Base-by-base conservation (phyloP, 2,329 filamentous ascomycete species). In the Penicillium freii region DNA sequence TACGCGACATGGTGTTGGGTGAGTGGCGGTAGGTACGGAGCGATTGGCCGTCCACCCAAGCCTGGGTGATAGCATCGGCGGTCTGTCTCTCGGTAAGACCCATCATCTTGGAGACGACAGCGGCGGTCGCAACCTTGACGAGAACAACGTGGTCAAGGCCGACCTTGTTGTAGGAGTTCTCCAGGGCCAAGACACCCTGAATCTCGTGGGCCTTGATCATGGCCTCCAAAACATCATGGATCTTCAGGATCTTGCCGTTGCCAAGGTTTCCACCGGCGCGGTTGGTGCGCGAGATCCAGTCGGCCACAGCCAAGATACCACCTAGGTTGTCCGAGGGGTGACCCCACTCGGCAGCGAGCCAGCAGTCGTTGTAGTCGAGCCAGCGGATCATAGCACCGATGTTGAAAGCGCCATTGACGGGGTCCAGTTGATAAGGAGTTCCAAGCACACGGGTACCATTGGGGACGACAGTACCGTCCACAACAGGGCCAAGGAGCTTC, bases 151-250 rank as follows among this genome's bases (percentile, higher is more conserved):
- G 94, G 81, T 99, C 94, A 59, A 99, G 83, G 59, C 94, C 94
- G 74, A 97, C 94, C 81, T 93, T 96, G 86, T 99, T 99, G 87
- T 88, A 97, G 53, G 92, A 96, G 85, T 99, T 99, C 79, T 97
- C 88, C 58, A 99, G 85, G 56, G 94, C 94, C 75, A 99, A 82
- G 78, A 92, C 95, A 70, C 94, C 94, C 83, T 99, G 94, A 72
- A 99, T 96, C 78, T 99, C 94, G 78, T 99, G 94, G 68, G 94
- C 94, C 84, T 96, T 96, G 84, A 97, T 95, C 91, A 97, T 97
- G 67, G 85, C 92, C 83, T 97, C 92, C 64, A 99, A 85, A 39
- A 99, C 87, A 71, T 97, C 93, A 74, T 87, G 87, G 73, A 97
- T 81, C 66, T 89, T 96, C 75, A 96, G 87, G 74, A 91, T 86